Percentiles rank a stretch among this genome's conserved stretches.
Evolutionary conservation across 768 basidiomycete genomes (phyloP).

Genomic region (Rhizopogon vinicolor): DNA sequence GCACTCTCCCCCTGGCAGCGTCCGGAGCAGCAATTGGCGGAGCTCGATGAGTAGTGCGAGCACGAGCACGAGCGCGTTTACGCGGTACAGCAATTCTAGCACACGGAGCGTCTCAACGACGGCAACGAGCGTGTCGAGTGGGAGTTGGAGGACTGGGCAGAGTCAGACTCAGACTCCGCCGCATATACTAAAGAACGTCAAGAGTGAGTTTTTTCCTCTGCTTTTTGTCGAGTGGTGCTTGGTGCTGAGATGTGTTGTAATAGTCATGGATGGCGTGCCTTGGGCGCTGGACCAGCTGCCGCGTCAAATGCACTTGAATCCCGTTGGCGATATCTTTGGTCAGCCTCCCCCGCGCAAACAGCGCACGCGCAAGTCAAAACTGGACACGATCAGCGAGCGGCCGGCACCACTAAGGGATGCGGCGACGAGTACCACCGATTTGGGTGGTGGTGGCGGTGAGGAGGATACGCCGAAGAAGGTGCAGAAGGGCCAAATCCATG

Average conservation of each 20-base stretch:
- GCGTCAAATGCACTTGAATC: slow-evolving; percentile 57
- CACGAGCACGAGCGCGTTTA: slow-evolving; percentile 69
- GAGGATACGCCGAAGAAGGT: slow-evolving; percentile 66
- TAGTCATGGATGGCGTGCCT: slow-evolving; percentile 76
- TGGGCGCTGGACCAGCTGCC: slow-evolving; percentile 71
- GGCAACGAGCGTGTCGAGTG: slow-evolving; percentile 80
- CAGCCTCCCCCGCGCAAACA: slow-evolving; percentile 54
- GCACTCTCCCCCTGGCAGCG: slow-evolving; percentile 2
- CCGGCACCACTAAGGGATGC: slow-evolving; percentile 48
- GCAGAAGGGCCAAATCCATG: slow-evolving; percentile 86
- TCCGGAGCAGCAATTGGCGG: slow-evolving; percentile 56
- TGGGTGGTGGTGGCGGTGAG: slow-evolving; percentile 39
- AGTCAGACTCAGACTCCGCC: slow-evolving; percentile 23
- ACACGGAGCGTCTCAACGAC: slow-evolving; percentile 71
- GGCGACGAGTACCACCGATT: slow-evolving; percentile 72
- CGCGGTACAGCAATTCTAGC: slow-evolving; percentile 70
- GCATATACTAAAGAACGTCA: slow-evolving; percentile 65
- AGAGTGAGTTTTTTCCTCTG: slow-evolving; percentile 50
- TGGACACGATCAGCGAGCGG: slow-evolving; percentile 76
- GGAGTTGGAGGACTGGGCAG: slow-evolving; percentile 38
- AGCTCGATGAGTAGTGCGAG: slow-evolving; percentile 70
- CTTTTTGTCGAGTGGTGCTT: background rate
- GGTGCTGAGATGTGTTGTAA: background rate
- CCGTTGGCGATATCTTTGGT: slow-evolving; percentile 60
- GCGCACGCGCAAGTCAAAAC: slow-evolving; percentile 58